Evolutionary conservation across 768 basidiomycete genomes (phyloP).

Genomic region (Coprinopsis cinerea): DNA sequence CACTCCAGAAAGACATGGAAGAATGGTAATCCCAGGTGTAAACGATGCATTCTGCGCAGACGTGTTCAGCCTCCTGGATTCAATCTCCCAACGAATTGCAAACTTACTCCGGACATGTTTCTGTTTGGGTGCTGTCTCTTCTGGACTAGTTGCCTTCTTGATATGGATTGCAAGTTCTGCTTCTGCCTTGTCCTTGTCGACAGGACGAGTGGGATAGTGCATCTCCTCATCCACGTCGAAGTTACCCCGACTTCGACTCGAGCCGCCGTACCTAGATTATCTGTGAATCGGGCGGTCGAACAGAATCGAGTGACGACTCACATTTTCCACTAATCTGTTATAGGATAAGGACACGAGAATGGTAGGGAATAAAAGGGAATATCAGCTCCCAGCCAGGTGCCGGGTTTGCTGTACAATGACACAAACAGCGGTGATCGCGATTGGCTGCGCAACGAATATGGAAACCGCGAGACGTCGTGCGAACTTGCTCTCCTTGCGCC

Average conservation of each 20-base stretch:
- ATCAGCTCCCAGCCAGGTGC: background rate
- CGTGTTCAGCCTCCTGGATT: slow-evolving; percentile 12
- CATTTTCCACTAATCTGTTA: too few relatives aligned
- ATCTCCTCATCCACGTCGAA: slow-evolving; percentile 79
- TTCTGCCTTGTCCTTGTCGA: slow-evolving; percentile 98
- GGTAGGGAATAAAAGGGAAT: background rate
- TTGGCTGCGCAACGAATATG: background rate
- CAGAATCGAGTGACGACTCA: background rate
- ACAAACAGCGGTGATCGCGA: background rate
- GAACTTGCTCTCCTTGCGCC: background rate
- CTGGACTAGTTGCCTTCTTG: slow-evolving; percentile 95
- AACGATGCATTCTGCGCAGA: slow-evolving; percentile 81
- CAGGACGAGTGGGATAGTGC: slow-evolving; percentile 94
- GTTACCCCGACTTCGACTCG: slow-evolving; percentile 29
- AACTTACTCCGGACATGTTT: slow-evolving; percentile 96
- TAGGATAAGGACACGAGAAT: background rate
- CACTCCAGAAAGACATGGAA: slow-evolving; percentile 97
- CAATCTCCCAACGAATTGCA: slow-evolving; percentile 1
- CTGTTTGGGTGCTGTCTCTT: slow-evolving; percentile 97
- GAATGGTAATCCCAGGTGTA: slow-evolving; percentile 99
- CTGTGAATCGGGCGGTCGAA: background rate
- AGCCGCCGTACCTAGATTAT: slow-evolving; percentile 34
- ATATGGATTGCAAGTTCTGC: slow-evolving; percentile 90
- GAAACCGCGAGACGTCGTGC: slow-evolving; percentile 1
- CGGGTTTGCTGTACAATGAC: background rate